Evolutionary conservation across 257 asterid genomes (phyloP).

Genomic region (Fraxinus pennsylvanica): DNA sequence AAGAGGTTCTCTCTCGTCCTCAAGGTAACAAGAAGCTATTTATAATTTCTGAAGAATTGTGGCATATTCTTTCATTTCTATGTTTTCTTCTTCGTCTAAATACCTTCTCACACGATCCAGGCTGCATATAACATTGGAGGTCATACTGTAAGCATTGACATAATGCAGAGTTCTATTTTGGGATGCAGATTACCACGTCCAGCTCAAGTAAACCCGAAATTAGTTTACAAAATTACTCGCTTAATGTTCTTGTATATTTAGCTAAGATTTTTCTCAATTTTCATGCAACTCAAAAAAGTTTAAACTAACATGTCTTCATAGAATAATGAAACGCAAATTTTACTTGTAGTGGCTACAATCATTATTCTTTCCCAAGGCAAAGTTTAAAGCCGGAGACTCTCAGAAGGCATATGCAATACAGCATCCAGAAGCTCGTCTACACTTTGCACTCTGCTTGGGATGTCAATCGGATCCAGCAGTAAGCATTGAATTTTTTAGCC

Average conservation of each 20-base stretch:
- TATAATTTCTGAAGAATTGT: background rate
- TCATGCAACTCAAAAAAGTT: background rate
- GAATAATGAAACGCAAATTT: conserved; percentile 23
- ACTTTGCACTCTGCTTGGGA: conserved; percentile 77
- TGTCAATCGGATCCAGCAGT: conserved; percentile 87
- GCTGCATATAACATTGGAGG: conserved; percentile 92
- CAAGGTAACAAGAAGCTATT: conserved; percentile 47
- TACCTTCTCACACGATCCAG: conserved; percentile 33
- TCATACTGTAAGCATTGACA: conserved; percentile 65
- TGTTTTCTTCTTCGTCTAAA: background rate
- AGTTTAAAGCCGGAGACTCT: conserved; percentile 58
- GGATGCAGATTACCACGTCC: conserved; percentile 89
- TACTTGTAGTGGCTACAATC: conserved; percentile 76
- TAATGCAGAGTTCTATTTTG: conserved; percentile 73
- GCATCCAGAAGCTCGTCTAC: conserved; percentile 75
- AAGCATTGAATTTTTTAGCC: conserved; percentile 19
- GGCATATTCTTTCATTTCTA: background rate
- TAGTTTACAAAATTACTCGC: background rate
- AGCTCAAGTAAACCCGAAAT: conserved; percentile 54
- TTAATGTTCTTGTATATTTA: background rate
- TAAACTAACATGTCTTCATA: background rate
- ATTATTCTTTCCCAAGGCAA: conserved; percentile 61
- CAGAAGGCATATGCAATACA: conserved; percentile 48
- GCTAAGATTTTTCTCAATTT: background rate
- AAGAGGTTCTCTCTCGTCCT: conserved; percentile 70